Percentiles rank a stretch among this genome's conserved stretches.
Conservation (phyloP, 2,329 filamentous ascomycete species). For the Didymella pomorum region DNA sequence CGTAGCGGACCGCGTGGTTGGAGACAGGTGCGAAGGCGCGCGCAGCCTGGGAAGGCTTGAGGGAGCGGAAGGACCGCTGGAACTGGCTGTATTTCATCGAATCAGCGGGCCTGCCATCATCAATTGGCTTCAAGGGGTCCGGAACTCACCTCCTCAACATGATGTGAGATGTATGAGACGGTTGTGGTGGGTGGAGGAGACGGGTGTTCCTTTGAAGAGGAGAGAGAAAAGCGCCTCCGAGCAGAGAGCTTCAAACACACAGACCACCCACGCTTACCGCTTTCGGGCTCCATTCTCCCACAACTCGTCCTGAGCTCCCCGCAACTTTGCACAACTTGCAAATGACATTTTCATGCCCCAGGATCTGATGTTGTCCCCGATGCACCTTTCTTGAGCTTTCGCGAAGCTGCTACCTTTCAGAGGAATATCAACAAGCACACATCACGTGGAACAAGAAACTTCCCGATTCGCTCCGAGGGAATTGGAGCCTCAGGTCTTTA, state of each 20-base stretch:
- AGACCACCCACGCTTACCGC: constrained; percentile 18
- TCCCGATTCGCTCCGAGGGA: constrained; percentile 14
- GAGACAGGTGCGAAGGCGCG: constrained; percentile 65
- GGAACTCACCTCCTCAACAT: constrained; percentile 69
- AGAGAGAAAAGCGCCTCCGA: constrained; percentile 22
- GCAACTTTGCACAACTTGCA: constrained; percentile 9
- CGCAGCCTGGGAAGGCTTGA: constrained; percentile 55
- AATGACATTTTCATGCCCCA: constrained; percentile 6
- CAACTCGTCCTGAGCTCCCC: constrained; percentile 17
- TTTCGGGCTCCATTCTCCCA: constrained; percentile 14
- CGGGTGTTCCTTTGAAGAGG: constrained; percentile 34
- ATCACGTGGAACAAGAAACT: constrained; percentile 5
- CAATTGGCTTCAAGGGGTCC: constrained; percentile 46
- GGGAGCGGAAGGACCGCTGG: constrained; percentile 53
- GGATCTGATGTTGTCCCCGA: background rate
- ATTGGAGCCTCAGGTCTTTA: background rate
- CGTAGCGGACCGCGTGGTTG: constrained; percentile 67
- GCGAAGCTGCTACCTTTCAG: background rate
- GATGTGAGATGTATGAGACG: constrained; percentile 57
- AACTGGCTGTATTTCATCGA: constrained; percentile 52
- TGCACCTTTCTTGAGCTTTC: background rate
- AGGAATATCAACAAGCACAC: background rate
- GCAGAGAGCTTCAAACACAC: constrained; percentile 4
- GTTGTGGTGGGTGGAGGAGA: constrained; percentile 41
- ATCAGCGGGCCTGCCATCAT: constrained; percentile 49